phyloP scores from a whole-genome alignment of 1,284 basidiomycete species.

The Cerrena zonata region DNA sequence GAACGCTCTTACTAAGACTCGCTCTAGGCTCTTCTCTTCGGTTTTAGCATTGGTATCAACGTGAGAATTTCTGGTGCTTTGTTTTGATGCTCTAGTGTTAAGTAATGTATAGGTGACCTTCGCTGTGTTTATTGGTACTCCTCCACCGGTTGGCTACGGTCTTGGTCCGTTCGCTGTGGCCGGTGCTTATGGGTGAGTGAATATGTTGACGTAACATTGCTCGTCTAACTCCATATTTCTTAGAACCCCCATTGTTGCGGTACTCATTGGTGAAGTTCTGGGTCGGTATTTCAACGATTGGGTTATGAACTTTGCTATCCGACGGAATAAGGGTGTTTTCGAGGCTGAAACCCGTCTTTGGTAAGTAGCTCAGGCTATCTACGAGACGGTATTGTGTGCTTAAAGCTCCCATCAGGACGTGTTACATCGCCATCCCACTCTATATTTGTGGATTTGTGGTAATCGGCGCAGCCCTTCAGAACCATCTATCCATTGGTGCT shows the following conservation, averaged over 20 bases:
- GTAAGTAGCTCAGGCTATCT: conserved; percentile 29
- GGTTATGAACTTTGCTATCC: conserved; percentile 53
- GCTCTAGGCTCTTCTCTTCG: conserved; percentile 51
- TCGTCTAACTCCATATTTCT: background rate
- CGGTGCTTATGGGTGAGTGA: conserved; percentile 42
- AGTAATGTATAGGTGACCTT: conserved; percentile 57
- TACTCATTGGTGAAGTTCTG: conserved; percentile 61
- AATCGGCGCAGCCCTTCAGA: conserved; percentile 54
- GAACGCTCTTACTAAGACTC: background rate
- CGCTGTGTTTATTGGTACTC: conserved; percentile 59
- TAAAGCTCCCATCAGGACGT: conserved; percentile 39
- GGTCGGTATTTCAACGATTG: conserved; percentile 67
- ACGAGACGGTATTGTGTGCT: background rate
- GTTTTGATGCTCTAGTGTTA: background rate
- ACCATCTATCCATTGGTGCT: conserved; percentile 49
- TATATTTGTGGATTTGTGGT: conserved; percentile 62
- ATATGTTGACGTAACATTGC: background rate
- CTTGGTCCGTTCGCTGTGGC: conserved; percentile 48
- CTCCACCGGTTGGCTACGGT: conserved; percentile 54
- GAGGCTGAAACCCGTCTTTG: conserved; percentile 66
- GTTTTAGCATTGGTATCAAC: conserved; percentile 69
- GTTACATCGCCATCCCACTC: conserved; percentile 57
- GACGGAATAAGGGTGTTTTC: conserved; percentile 62
- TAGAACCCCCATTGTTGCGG: conserved; percentile 32
- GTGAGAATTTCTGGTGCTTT: conserved; percentile 31